Evolutionary conservation across 2,329 filamentous ascomycete species (phyloP), one percentile per base, ranked within the genome.

Genomic region (Neocucurbitaria cava): DNA sequence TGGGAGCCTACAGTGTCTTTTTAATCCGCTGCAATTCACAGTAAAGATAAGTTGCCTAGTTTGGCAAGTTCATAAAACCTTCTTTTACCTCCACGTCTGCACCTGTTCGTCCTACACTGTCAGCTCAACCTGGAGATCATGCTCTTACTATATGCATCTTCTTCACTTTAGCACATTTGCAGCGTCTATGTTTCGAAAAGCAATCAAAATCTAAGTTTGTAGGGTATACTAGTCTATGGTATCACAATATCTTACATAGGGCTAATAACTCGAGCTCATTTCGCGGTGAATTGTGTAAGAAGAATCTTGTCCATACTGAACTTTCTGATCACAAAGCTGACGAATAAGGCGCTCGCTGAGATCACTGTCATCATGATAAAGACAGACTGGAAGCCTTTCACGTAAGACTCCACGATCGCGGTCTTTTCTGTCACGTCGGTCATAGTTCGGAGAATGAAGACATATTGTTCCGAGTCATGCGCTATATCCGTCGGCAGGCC

Each of bases 261-360:
- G 13, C 5, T 35, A 6, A n/a, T 6, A 44, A 20, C n/a, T 23
- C 24, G 17, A 3, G 31, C 26, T 61, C 40, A 61, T 44, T 55
- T 59, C 46, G 62, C 66, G 3, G 68, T 59, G 39, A 59, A 69
- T 21, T 62, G 58, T 15, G 62, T 49, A 6, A 64, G 43, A 30
- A 71, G 49, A n/a, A 53, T 54, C 51, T 69, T 69, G 50, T 74
- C 59, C 70, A 74, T 71, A 49, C 61, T 61, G 39, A 68, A 71
- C 40, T 64, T 66, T 42, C 59, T 62, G 24, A 74, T 71, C n/a
- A 66, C 39, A 8, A 70, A 45, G 54, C 69, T 71, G 10, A 54
- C 59, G 8, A 64, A 10, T 6, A 70, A 43, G 1, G 64, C 69
- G 26, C 59, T 69, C n/a, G 52, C 68, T n/a, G 61, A 59, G 17